Percentiles rank a stretch among this genome's conserved stretches.
These are phyloP conservation scores for Phytophthora pseudosyringae DNA, from an alignment of 352 stramenopile species.

Conservation along the genomic window DNA sequence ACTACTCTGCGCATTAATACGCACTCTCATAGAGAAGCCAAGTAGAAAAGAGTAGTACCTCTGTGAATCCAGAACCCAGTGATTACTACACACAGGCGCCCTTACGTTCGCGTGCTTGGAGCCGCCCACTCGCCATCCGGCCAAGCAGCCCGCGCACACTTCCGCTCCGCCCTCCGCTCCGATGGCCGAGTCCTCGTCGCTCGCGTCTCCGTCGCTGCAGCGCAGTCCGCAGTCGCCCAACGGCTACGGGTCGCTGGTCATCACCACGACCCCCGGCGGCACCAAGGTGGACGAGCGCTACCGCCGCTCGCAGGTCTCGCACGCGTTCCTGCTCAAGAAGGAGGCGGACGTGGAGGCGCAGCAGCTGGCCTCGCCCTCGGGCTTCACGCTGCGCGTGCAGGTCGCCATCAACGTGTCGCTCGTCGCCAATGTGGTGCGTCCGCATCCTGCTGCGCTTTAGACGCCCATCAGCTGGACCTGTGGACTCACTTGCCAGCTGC, in stretches of 20 bases:
- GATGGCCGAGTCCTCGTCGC: constrained; percentile 25
- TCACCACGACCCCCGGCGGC: constrained; percentile 22
- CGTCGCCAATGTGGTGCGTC: constrained; percentile 72
- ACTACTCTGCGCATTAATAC: too few species aligned
- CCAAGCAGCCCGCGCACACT: neutral
- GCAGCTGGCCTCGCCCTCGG: constrained; percentile 43
- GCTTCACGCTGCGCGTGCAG: constrained; percentile 49
- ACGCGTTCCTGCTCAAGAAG: constrained; percentile 70
- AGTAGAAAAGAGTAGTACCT: too few species aligned
- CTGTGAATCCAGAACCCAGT: too few species aligned
- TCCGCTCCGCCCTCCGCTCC: neutral
- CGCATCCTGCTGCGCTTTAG: neutral
- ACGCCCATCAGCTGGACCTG: neutral
- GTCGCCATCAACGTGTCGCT: constrained; percentile 77
- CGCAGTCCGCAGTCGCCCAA: constrained; percentile 21
- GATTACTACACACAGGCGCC: too few species aligned
- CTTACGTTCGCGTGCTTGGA: neutral
- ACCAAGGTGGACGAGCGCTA: constrained; percentile 34
- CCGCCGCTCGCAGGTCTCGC: constrained; percentile 74
- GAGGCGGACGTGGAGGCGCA: constrained; percentile 55
- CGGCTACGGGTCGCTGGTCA: constrained; percentile 29
- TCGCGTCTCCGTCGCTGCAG: constrained; percentile 16
- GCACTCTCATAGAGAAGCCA: too few species aligned
- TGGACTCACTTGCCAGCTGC: constrained; percentile 12
- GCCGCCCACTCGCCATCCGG: constrained; percentile 18